A percentile compares a stretch with the other conserved stretches of the same genome.
phyloP scores from a whole-genome alignment of 1,284 basidiomycete species.

The Ganoderma sp. region DNA sequence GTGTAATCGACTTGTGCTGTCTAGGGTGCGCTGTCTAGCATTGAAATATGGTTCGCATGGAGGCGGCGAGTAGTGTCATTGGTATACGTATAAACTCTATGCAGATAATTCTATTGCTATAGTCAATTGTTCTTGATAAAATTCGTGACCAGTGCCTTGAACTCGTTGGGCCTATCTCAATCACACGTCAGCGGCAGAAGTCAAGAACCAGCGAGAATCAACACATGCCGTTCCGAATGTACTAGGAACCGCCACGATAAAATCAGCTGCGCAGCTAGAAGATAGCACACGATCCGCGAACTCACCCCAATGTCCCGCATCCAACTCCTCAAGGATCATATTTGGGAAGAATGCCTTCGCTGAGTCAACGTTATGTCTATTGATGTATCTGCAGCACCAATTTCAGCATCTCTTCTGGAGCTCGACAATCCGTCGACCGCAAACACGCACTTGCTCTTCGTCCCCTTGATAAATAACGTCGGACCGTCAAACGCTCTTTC shows the following conservation, averaged over 20 bases:
- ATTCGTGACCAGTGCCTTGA: slow-evolving; percentile 48
- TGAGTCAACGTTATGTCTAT: slow-evolving; percentile 63
- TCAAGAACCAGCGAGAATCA: neutral
- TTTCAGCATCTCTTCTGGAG: neutral
- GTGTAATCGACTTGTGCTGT: slow-evolving; percentile 2
- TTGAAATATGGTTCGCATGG: neutral
- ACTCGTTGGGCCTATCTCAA: slow-evolving; percentile 51
- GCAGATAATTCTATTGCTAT: neutral
- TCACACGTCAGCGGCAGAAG: slow-evolving; percentile 3
- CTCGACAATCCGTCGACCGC: neutral
- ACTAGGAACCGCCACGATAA: slow-evolving; percentile 44
- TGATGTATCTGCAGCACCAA: slow-evolving; percentile 63
- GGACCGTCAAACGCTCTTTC: slow-evolving; percentile 65
- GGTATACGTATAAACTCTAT: slow-evolving; percentile 14
- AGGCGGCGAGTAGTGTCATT: neutral
- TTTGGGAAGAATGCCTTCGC: slow-evolving; percentile 74
- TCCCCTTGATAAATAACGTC: slow-evolving; percentile 81
- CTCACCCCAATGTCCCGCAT: slow-evolving; percentile 75
- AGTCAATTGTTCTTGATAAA: slow-evolving; percentile 42
- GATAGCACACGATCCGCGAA: slow-evolving; percentile 37
- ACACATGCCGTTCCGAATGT: slow-evolving; percentile 60
- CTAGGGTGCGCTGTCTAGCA: neutral
- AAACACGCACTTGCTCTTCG: slow-evolving; percentile 65
- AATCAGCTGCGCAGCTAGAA: slow-evolving; percentile 15
- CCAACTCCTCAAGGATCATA: slow-evolving; percentile 57